These are phyloP conservation scores for Peniophora sp. DNA, from an alignment of 1,284 basidiomycete species.

Conservation along the genomic window DNA sequence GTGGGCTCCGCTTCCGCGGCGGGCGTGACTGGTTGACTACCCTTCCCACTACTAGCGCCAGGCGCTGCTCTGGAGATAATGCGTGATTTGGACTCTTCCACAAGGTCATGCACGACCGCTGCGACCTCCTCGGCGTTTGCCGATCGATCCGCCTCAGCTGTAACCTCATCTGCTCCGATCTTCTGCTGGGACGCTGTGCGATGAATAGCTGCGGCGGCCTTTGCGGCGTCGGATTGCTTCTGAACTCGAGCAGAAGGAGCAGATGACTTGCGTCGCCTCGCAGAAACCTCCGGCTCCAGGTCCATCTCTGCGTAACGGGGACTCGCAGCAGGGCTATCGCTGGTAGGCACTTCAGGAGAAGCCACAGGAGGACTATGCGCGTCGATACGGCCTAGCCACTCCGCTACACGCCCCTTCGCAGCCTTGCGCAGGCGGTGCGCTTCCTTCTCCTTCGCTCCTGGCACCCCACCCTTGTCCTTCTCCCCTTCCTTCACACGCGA, in stretches of 20 bases:
- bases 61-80: neutral
- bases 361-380: conserved; percentile 33
- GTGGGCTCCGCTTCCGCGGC: conserved; percentile 10
- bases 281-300: too few relatives aligned
- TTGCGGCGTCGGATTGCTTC: too few relatives aligned
- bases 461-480: conserved; percentile 16
- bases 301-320: too few relatives aligned
- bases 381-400: conserved; percentile 63
- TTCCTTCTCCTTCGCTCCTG: conserved; percentile 19
- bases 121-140: neutral
- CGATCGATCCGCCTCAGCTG: too few relatives aligned
- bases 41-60: neutral
- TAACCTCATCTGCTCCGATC: too few relatives aligned
- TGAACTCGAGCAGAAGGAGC: too few relatives aligned
- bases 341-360: too few relatives aligned
- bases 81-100: neutral
- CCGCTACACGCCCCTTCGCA: conserved; percentile 65
- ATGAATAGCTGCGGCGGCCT: too few relatives aligned
- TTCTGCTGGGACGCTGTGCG: too few relatives aligned
- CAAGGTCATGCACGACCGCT: neutral
- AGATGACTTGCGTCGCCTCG: too few relatives aligned
- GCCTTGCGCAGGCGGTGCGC: conserved; percentile 34
- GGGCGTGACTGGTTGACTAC: neutral
- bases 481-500: conserved; percentile 9
- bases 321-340: too few relatives aligned